Evolutionary conservation across 2,329 filamentous ascomycete species (phyloP), one percentile per base, ranked within the genome.

Genomic region (Colletotrichum neosansevieriae): DNA sequence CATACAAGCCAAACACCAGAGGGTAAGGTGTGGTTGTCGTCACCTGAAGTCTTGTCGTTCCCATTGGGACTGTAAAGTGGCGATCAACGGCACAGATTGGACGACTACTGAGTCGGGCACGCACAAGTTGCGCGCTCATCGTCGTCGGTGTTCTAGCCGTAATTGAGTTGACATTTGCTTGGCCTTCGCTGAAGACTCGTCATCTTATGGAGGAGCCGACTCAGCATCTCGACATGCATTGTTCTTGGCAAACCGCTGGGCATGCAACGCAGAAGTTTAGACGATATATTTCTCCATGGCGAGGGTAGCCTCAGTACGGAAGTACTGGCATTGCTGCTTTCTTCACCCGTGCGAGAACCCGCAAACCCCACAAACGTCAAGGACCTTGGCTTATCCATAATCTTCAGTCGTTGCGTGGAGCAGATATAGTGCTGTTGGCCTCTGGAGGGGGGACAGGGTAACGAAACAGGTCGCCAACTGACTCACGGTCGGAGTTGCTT

Each of bases 361-460:
- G 57, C 17, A 13, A 44, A 17, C 9, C 15, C 36, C 6, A 15
- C 38, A 17, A 36, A 17, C 36, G 53, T 40, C 53, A 29, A 15
- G 19, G 44, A 47, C 50, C 62, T 60, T 56, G 40, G 21, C 36
- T 13, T 50, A 50, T 40, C 56, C 47, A 58, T 49, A n/a, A 15
- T 34, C 42, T 56, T 19, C 21, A 32, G 38, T 65, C 54, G 50
- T 32, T 50, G 38, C 29, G 47, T 38, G 66, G 42, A 53, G 47
- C 66, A 69, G 32, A 24, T 69, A 66, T 24, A 69, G 47, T 69
- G 61, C 56, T 56, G 40, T 38, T 60, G 15, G 44, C 54, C 44
- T 21, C 11, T 29, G 49, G 36, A 19, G 15, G 53, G 29, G 47
- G 38, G 15, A 56, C 44, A 36, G 56, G 61, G 57, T 29, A 32